Conservation (phyloP, 176 grass and related monocot species). For the Dendrocalamus sinicus region DNA sequence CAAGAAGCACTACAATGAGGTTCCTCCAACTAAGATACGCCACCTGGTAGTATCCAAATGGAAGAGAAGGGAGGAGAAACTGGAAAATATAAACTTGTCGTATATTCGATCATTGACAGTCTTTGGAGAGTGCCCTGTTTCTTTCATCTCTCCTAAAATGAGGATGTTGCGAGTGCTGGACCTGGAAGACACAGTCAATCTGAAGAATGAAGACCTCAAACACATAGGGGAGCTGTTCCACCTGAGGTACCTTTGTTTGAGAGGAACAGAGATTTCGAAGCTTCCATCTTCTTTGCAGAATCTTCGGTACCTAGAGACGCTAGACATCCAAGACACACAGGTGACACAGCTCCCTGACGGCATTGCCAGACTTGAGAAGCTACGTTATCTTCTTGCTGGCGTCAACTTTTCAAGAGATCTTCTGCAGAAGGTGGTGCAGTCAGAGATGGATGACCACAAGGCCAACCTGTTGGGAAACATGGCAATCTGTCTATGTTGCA, state of each 20-base stretch:
- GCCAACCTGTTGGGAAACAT: neutral
- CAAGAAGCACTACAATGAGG: neutral
- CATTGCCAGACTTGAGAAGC: slow-evolving; percentile 39
- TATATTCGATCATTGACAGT: slow-evolving; percentile 46
- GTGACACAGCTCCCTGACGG: neutral
- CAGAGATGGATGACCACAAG: neutral
- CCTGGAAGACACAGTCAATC: slow-evolving; percentile 1
- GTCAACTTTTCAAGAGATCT: slow-evolving; percentile 1
- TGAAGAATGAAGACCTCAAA: slow-evolving; percentile 18
- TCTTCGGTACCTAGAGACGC: slow-evolving; percentile 36
- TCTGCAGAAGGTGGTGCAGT: neutral
- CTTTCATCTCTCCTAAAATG: slow-evolving; percentile 35
- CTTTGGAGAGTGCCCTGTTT: neutral
- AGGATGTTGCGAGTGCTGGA: slow-evolving; percentile 41
- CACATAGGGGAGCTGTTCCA: slow-evolving; percentile 38
- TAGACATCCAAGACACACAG: slow-evolving; percentile 33
- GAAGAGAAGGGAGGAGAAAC: neutral
- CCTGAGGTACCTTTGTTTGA: slow-evolving; percentile 30
- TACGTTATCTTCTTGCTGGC: slow-evolving; percentile 30
- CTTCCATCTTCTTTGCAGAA: slow-evolving; percentile 42
- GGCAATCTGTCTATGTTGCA: neutral
- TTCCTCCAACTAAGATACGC: slow-evolving; percentile 31
- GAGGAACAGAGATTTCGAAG: neutral
- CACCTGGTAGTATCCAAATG: slow-evolving; percentile 46
- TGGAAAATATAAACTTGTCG: neutral